A percentile compares a stretch with the other conserved stretches of the same genome.
These are phyloP conservation scores for Metschnikowia reukaufii DNA, from an alignment of 805 yeast species.

Conservation along the genomic window DNA sequence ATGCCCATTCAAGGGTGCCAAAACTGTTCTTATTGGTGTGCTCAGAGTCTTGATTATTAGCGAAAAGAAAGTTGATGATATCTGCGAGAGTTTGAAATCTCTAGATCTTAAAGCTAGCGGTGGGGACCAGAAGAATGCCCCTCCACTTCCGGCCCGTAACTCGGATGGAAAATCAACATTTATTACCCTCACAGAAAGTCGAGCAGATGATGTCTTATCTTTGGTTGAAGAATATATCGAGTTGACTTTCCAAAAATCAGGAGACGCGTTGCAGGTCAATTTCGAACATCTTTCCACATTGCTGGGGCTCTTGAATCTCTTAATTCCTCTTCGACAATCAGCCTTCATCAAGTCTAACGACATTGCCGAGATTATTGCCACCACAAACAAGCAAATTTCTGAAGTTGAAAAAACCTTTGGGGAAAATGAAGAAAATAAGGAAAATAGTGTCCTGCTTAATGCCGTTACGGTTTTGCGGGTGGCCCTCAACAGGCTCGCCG, in stretches of 20 bases:
- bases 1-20: conserved; percentile 65
- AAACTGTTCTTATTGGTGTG: conserved; percentile 61
- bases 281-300: conserved; percentile 41
- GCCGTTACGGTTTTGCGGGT: conserved; percentile 35
- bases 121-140: conserved; percentile 7
- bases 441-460: conserved; percentile 25
- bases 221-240: conserved; percentile 41
- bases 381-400: conserved; percentile 19
- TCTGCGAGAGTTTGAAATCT: conserved; percentile 14
- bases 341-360: conserved; percentile 19
- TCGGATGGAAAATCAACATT: conserved; percentile 32
- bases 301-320: conserved; percentile 58
- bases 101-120: conserved; percentile 24
- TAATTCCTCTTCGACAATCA: conserved; percentile 32
- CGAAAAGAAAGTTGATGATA: conserved; percentile 16
- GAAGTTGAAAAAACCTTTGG: conserved; percentile 22
- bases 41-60: conserved; percentile 61
- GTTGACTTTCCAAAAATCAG: conserved; percentile 30
- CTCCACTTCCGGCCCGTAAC: conserved; percentile 22
- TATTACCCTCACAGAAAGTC: conserved; percentile 42
- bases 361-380: conserved; percentile 15
- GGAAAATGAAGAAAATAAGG: conserved; percentile 18
- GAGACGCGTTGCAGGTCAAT: conserved; percentile 21
- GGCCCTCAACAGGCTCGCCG: conserved; percentile 35
- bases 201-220: conserved; percentile 44